Evolutionary conservation across 1,139 yeast species (phyloP), one percentile per base, ranked within the genome.

Genomic region (Yamadazyma taylorii): DNA sequence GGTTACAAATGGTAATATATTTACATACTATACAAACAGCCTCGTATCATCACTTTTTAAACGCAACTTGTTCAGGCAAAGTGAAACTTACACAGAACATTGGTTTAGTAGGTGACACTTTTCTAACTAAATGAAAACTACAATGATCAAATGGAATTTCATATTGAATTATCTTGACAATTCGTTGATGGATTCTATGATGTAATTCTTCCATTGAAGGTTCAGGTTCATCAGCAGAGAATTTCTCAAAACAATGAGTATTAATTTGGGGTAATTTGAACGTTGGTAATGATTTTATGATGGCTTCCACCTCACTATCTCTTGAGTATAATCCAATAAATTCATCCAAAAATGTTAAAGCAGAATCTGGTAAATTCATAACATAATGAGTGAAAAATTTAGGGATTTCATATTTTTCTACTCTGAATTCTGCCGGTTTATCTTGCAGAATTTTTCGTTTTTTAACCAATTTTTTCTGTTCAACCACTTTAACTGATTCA

Each of bases 341-440:
- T 36, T 81, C 85, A 50, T 82, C 81, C 36, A 92, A 66, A 53
- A 94, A 94, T n/a, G 84, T 81, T 21, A 92, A 69, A 0, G 98
- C 97, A 30, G 89, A 75, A 54, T 88, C 98, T 2, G 99, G 99
- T 39, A 94, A 71, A 57, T 94, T 94, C 98, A 94, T 92, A 9
- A 89, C 96, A 54, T 79, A 94, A 55, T 90, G 89, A 30, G 77
- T 63, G 46, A 79, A 73, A 48, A 68, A 75, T 23, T 61, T 62
- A 1, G 97, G 97, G 3, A 89, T 68, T 8, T 52, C 51, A 2
- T 61, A 54, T 9, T 46, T 49, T 17, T 65, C 56, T 2, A 58
- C 56, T 31, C 64, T 62, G 16, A 51, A 50, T 32, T 63, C 59
- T 35, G 58, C 65, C 41, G 56, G 52, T 37, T 53, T 61, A 11